Evolutionary conservation across 2,329 filamentous ascomycete genomes (phyloP), one percentile per base, ranked within the genome.

Genomic region (Arthrobotrys musiformis): DNA sequence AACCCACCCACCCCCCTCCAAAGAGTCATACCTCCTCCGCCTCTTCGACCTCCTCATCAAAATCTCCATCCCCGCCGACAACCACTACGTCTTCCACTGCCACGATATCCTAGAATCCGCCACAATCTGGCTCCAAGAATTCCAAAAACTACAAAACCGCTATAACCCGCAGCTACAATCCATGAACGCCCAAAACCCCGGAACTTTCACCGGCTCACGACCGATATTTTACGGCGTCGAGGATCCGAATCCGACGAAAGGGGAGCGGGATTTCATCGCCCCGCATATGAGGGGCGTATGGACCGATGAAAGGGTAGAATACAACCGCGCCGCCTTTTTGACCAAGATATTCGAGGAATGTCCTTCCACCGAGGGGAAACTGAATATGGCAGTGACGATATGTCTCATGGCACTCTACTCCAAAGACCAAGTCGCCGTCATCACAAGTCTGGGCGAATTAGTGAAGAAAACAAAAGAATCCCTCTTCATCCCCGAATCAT

Each of bases 321-420:
- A 62, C 24, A 62, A 68, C 61, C 35, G 62, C 52, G 70, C 62
- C 8, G 26, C 60, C 2, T 68, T 68, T 52, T 28, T 75, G 1
- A 68, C 0, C 11, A 46, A 17, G 13, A 22, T 75, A 4, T 68
- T 61, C 44, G 33, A 62, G 13, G 56, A 75, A 30, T 75, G 70
- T 17, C 70, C 70, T 22, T 68, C 70, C 0, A 46, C 24, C 6
- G 24, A 68, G 8, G 70, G 70, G 7, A 68, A 56, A 30, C 33
- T 75, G 4, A 67, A 68, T 26, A 35, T 75, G 9, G 70, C 70
- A 7, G 30, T 35, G 6, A 60, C 22, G 1, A 54, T 75, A 15
- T 54, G 52, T 28, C 54, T 75, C 0, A 62, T 75, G 62, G 28
- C 42, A 1, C 4, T 58, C 9, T 33, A 19, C 22, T 50, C 60